Percentiles rank a stretch among this genome's conserved stretches.
These are phyloP conservation scores for Alternaria brassicicola DNA, from an alignment of 2,329 filamentous ascomycete genomes.

Conservation along the genomic window DNA sequence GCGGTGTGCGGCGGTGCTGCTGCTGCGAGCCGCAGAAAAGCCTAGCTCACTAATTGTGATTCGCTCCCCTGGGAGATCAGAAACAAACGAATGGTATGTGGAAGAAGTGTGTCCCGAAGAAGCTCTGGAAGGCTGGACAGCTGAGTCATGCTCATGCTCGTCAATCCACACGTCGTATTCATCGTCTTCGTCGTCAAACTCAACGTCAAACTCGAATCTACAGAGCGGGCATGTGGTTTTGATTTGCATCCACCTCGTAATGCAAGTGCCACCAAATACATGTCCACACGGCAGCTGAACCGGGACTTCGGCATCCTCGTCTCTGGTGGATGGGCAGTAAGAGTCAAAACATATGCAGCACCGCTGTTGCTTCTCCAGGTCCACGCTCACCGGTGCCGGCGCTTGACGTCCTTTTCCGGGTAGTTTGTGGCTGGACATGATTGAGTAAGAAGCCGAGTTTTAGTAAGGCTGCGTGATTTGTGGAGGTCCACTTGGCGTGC, in stretches of 20 bases:
- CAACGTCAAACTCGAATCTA: conserved; percentile 2
- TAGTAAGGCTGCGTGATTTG: background rate
- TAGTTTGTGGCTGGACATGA: background rate
- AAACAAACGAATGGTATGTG: background rate
- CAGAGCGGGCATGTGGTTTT: conserved; percentile 25
- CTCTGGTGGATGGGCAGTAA: conserved; percentile 8
- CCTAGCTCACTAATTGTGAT: background rate
- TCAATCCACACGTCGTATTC: background rate
- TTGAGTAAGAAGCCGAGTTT: conserved; percentile 5
- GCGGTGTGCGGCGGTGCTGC: conserved; percentile 11
- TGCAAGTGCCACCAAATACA: conserved; percentile 22
- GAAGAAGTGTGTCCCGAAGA: background rate
- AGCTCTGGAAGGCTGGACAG: background rate
- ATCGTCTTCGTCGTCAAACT: background rate
- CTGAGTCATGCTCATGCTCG: background rate
- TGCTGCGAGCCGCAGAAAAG: background rate
- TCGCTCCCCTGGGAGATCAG: background rate
- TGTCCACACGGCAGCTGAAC: conserved; percentile 21
- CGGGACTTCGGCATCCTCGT: conserved; percentile 12
- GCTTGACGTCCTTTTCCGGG: background rate
- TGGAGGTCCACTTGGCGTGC: background rate
- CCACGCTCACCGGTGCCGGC: conserved; percentile 9
- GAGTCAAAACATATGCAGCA: conserved; percentile 23
- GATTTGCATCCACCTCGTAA: conserved; percentile 13
- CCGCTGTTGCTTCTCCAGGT: background rate